Conservation (phyloP, 2,329 filamentous ascomycete species). For the Thielaviopsis ethacetica region DNA sequence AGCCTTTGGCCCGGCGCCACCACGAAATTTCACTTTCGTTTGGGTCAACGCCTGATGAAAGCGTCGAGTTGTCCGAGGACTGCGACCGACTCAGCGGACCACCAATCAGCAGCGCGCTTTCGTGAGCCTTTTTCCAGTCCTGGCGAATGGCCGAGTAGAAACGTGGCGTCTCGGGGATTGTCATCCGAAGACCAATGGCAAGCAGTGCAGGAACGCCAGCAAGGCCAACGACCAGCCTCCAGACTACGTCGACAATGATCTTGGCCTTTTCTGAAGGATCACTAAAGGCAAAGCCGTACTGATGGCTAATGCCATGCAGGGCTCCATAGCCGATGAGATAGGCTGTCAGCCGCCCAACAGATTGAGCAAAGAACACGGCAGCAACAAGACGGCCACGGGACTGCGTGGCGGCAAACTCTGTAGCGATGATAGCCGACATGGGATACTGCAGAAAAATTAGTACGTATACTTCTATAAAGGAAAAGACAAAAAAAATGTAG, state of each 20-base stretch:
- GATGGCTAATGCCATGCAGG: slow-evolving; percentile 15
- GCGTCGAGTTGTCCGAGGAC: slow-evolving; percentile 7
- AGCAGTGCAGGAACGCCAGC: slow-evolving; percentile 29
- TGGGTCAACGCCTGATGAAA: background rate
- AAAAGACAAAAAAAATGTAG: background rate
- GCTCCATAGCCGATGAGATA: slow-evolving; percentile 36
- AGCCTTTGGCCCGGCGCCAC: slow-evolving; percentile 8
- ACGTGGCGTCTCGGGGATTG: slow-evolving; percentile 33
- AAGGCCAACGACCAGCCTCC: slow-evolving; percentile 32
- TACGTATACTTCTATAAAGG: background rate
- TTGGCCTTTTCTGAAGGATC: slow-evolving; percentile 11
- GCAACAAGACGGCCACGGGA: slow-evolving; percentile 17
- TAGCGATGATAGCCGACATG: slow-evolving; percentile 17
- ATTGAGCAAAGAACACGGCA: slow-evolving; percentile 17
- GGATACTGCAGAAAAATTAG: slow-evolving; percentile 15
- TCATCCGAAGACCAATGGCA: slow-evolving; percentile 30
- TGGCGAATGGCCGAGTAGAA: slow-evolving; percentile 15
- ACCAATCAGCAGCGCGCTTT: slow-evolving; percentile 8
- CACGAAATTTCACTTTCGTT: slow-evolving; percentile 3
- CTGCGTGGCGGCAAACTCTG: slow-evolving; percentile 17
- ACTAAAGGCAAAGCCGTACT: slow-evolving; percentile 3
- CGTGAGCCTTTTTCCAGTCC: slow-evolving; percentile 15
- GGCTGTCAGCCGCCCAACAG: slow-evolving; percentile 28
- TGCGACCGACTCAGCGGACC: slow-evolving; percentile 2
- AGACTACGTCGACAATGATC: slow-evolving; percentile 27